Evolutionary conservation across 2,329 filamentous ascomycete species (phyloP), one percentile per base, ranked within the genome.

Genomic region (Arachnopeziza araneosa): DNA sequence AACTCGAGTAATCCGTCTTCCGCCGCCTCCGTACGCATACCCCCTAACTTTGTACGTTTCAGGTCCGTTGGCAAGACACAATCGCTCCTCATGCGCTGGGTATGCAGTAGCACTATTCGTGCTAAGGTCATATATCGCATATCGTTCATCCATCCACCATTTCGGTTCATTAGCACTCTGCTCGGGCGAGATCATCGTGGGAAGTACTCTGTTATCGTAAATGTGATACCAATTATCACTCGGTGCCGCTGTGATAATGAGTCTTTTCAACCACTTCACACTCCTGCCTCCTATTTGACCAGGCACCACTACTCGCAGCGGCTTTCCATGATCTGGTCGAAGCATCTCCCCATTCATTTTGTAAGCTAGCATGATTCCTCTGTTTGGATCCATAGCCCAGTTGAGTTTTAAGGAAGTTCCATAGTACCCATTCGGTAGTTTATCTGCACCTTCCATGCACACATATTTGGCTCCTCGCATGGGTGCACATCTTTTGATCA

Each of bases 161-260:
- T 87, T 83, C 0, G 85, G 83, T 57, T 92, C 79, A 63, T 88
- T 83, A 1, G 87, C 86, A 60, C 90, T 88, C 71, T 88, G 87
- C 66, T 96, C 91, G 0, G 93, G 91, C 12, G 87, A 88, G 19
- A 96, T 81, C 82, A 87, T 93, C 0, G 91, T 96, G 65, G 93
- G 93, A 49, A 97, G 76, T 1, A 97, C 91, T 60, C 91, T 80
- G 71, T 97, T 97, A 73, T 97, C 93, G 74, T 95, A 93, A 63
- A 96, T 91, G 73, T 97, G 93, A 69, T 96, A 96, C 91, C 91
- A 96, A 70, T 96, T 96, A 64, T 93, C 88, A 70, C 91, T 96
- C 0, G 92, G 91, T 24, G 81, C 78, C 10, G 86, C 83, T 0
- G 91, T 93, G 55, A 97, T 74, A 51, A 92, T 88, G 62, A 97